A percentile compares a stretch with the other conserved stretches of the same genome.
phyloP scores from a whole-genome alignment of 495 filamentous ascomycete species.

The Sporormia fimetaria region DNA sequence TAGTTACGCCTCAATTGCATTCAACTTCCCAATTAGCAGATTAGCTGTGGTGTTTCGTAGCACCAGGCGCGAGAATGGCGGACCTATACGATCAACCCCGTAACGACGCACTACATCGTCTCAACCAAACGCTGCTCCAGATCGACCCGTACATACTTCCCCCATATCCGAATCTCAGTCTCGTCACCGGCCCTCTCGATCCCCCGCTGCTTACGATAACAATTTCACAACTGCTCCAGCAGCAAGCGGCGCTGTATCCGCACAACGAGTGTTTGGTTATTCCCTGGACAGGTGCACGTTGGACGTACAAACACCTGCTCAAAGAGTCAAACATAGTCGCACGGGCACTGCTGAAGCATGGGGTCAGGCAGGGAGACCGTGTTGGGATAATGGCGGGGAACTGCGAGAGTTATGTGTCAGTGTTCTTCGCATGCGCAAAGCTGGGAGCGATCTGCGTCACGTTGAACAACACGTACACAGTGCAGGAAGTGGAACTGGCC shows the following conservation, averaged over 20 bases:
- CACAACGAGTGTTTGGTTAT: constrained; percentile 51
- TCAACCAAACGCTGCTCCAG: constrained; percentile 17
- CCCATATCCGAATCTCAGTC: constrained; percentile 31
- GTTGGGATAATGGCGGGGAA: constrained; percentile 63
- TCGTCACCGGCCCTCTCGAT: constrained; percentile 49
- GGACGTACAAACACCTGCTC: constrained; percentile 55
- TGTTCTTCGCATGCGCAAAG: constrained; percentile 56
- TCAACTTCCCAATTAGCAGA: no score
- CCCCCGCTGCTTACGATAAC: constrained; percentile 51
- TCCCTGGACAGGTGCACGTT: constrained; percentile 53
- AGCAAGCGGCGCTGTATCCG: constrained; percentile 51
- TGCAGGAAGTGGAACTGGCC: constrained; percentile 50
- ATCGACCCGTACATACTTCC: constrained; percentile 19
- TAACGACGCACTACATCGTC: constrained; percentile 5
- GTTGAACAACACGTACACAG: constrained; percentile 61
- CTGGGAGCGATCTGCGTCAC: constrained; percentile 60
- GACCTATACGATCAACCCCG: not conserved
- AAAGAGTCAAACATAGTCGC: constrained; percentile 49
- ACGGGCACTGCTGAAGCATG: constrained; percentile 46
- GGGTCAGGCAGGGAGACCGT: constrained; percentile 51
- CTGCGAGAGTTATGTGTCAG: constrained; percentile 55
- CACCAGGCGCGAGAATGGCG: no score
- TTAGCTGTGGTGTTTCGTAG: no score
- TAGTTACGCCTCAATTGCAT: no score
- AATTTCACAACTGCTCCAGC: constrained; percentile 48